Evolutionary conservation across 2,329 filamentous ascomycete species (phyloP).

Genomic region (Bipolaris sorokiniana): DNA sequence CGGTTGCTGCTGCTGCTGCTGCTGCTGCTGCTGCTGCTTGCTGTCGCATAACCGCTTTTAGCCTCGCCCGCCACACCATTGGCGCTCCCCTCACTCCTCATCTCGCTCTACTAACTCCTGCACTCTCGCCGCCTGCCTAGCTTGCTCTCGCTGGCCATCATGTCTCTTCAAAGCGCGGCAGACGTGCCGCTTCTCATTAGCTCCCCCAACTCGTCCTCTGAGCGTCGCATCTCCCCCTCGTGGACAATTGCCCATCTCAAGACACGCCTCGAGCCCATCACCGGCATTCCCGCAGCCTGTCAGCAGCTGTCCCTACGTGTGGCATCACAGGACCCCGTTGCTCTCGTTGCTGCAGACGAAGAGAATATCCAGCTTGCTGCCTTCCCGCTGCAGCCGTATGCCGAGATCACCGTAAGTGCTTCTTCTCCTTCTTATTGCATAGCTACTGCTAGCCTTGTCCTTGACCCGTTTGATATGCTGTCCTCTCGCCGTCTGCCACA

Average conservation of each 20-base stretch:
- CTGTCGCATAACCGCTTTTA: neutral
- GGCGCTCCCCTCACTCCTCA: slow-evolving; percentile 15
- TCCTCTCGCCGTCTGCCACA: slow-evolving; percentile 43
- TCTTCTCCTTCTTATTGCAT: slow-evolving; percentile 24
- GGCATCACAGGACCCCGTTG: slow-evolving; percentile 65
- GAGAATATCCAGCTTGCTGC: slow-evolving; percentile 68
- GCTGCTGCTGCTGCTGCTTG: no score
- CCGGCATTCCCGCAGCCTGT: slow-evolving; percentile 80
- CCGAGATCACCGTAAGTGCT: slow-evolving; percentile 77
- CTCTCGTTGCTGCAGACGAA: slow-evolving; percentile 74
- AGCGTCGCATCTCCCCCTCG: slow-evolving; percentile 88
- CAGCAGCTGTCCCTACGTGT: slow-evolving; percentile 78
- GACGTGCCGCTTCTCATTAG: slow-evolving; percentile 78
- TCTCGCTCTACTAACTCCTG: slow-evolving; percentile 16
- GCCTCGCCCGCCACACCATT: slow-evolving; percentile 8
- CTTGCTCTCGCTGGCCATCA: slow-evolving; percentile 7
- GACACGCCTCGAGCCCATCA: slow-evolving; percentile 87
- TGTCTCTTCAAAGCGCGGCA: slow-evolving; percentile 59
- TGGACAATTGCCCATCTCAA: slow-evolving; percentile 89
- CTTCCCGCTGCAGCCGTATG: slow-evolving; percentile 74
- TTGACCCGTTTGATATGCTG: slow-evolving; percentile 12
- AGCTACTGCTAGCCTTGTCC: slow-evolving; percentile 24
- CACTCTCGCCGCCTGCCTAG: slow-evolving; percentile 14
- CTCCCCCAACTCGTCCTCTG: slow-evolving; percentile 79
- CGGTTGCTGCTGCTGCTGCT: no score